Percentiles rank a stretch among this genome's conserved stretches.
phyloP scores from a whole-genome alignment of 805 yeast species.

The Wickerhamomyces alni region DNA sequence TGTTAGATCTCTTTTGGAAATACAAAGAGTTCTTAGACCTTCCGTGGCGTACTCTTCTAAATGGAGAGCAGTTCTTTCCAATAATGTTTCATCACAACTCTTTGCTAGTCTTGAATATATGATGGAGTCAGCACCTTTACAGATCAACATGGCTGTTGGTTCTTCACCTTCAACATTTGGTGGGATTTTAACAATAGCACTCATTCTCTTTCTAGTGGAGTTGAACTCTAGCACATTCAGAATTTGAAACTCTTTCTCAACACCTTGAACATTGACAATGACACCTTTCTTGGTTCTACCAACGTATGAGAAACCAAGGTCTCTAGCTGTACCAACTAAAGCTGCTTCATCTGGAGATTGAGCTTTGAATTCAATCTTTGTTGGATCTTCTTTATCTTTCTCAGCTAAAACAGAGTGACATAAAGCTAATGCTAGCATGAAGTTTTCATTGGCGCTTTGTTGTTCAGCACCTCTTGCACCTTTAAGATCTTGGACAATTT shows the following conservation, averaged over 20 bases:
- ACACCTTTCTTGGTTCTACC: conserved; percentile 65
- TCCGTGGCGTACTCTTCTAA: conserved; percentile 75
- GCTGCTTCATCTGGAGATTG: conserved; percentile 90
- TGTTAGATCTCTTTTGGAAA: conserved; percentile 60
- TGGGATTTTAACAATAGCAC: conserved; percentile 69
- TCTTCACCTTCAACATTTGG: conserved; percentile 36
- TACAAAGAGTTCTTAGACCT: conserved; percentile 75
- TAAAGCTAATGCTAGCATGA: conserved; percentile 68
- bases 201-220: conserved; percentile 83
- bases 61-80: conserved; percentile 62
- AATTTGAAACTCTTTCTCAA: conserved; percentile 60
- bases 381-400: conserved; percentile 53
- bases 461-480: conserved; percentile 49
- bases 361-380: conserved; percentile 54
- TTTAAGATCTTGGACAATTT: conserved; percentile 55
- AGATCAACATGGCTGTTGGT: conserved; percentile 55
- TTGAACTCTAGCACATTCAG: conserved; percentile 68
- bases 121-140: conserved; percentile 82
- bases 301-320: conserved; percentile 65
- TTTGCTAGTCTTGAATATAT: conserved; percentile 57
- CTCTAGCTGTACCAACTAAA: conserved; percentile 72
- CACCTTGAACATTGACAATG: conserved; percentile 61
- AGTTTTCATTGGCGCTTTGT: conserved; percentile 58
- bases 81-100: conserved; percentile 35
- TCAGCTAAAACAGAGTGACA: conserved; percentile 79